Conservation (phyloP, 1,284 basidiomycete species). For the Erythrobasidium hasegawianum region DNA sequence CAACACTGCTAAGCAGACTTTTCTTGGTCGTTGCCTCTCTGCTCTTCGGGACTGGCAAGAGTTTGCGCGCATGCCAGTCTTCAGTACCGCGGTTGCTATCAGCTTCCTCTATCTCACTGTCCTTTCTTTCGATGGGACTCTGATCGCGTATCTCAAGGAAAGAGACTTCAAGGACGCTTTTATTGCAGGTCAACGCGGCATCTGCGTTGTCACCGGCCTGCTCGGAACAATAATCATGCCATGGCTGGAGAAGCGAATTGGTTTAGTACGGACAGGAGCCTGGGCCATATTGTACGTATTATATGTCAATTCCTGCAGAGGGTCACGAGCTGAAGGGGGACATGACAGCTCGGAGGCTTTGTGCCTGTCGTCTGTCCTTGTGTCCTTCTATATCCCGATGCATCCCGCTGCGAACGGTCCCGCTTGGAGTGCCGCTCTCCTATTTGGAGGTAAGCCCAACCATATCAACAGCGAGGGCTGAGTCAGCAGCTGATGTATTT, state of each 20-base stretch:
- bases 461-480: background rate
- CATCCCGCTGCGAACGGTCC: conserved; percentile 18
- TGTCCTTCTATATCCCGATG: conserved; percentile 22
- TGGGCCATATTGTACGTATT: conserved; percentile 52
- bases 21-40: background rate
- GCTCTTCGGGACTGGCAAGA: conserved; percentile 52
- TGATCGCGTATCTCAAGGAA: conserved; percentile 56
- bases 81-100: conserved; percentile 54
- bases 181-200: conserved; percentile 57
- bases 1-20: background rate
- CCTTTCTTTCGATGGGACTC: conserved; percentile 56
- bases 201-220: conserved; percentile 54
- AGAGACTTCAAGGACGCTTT: conserved; percentile 55
- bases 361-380: conserved; percentile 18
- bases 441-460: conserved; percentile 38
- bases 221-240: conserved; percentile 54
- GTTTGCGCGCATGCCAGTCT: conserved; percentile 54
- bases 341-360: conserved; percentile 18
- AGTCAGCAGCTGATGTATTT: background rate
- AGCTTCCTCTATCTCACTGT: conserved; percentile 57
- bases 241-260: conserved; percentile 49
- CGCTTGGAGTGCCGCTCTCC: conserved; percentile 34
- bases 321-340: no score
- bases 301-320: no score
- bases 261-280: conserved; percentile 53